phyloP scores from a whole-genome alignment of 192 early-diverging fungal genomes.

The Entomortierella parvispora region DNA sequence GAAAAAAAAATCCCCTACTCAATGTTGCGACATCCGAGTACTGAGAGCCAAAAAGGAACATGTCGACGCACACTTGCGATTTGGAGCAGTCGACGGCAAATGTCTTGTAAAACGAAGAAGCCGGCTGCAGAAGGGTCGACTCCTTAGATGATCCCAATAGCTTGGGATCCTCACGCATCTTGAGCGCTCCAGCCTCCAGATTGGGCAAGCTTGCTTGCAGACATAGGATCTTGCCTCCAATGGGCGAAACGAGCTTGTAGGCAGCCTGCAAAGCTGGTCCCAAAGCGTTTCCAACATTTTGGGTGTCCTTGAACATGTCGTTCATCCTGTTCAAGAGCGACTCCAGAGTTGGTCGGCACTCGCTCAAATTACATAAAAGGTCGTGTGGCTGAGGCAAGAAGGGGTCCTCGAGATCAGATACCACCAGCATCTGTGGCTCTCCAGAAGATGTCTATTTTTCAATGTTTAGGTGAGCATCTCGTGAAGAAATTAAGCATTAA shows the following conservation, averaged over 20 bases:
- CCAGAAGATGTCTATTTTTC: slow-evolving; percentile 56
- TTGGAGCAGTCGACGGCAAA: slow-evolving; percentile 91
- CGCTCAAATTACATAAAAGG: slow-evolving; percentile 85
- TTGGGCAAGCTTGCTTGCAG: slow-evolving; percentile 86
- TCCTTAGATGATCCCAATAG: slow-evolving; percentile 90
- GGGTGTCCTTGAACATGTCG: slow-evolving; percentile 84
- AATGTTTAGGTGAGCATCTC: too few species aligned
- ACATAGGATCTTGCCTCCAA: slow-evolving; percentile 90
- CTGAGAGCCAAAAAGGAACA: slow-evolving; percentile 83
- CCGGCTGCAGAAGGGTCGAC: slow-evolving; percentile 78
- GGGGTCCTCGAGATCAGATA: slow-evolving; percentile 88
- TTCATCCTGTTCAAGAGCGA: slow-evolving; percentile 74
- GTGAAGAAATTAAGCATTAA: background rate
- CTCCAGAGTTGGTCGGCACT: slow-evolving; percentile 77
- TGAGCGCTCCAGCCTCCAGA: slow-evolving; percentile 78
- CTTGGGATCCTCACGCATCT: slow-evolving; percentile 85
- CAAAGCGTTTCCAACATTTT: slow-evolving; percentile 76
- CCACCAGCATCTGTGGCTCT: slow-evolving; percentile 94
- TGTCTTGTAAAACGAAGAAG: slow-evolving; percentile 86
- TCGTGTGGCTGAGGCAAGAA: slow-evolving; percentile 90
- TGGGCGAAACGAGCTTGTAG: slow-evolving; percentile 76
- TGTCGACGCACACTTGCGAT: slow-evolving; percentile 86
- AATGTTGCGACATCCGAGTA: slow-evolving; percentile 92
- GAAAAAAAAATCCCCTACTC: slow-evolving; percentile 54
- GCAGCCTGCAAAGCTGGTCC: slow-evolving; percentile 84